These are phyloP conservation scores for Murraya koenigii DNA, from an alignment of 345 rosid species.

Conservation along the genomic window DNA sequence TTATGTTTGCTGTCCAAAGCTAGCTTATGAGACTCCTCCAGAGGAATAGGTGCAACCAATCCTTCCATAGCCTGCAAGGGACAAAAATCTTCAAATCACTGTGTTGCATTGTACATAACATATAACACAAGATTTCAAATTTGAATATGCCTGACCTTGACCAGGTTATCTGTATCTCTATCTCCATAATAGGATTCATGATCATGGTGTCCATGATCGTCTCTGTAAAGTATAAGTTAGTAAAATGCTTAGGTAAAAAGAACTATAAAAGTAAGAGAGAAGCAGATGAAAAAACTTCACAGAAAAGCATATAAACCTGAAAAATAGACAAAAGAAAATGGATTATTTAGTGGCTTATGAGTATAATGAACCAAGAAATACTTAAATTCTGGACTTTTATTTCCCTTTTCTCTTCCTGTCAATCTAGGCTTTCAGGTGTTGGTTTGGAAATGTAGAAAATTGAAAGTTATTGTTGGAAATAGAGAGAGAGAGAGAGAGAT, in stretches of 20 bases:
- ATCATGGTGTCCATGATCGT: slow-evolving; percentile 85
- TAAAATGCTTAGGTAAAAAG: slow-evolving; percentile 9
- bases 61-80: slow-evolving; percentile 65
- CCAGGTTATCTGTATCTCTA: slow-evolving; percentile 93
- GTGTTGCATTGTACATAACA: neutral
- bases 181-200: slow-evolving; percentile 99
- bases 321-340: neutral
- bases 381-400: neutral
- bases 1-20: slow-evolving; percentile 53
- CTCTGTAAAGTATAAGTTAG: slow-evolving; percentile 46
- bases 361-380: neutral
- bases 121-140: neutral
- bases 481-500: neutral
- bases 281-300: neutral
- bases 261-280: neutral
- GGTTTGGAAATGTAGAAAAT: neutral
- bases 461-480: neutral
- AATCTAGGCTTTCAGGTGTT: neutral
- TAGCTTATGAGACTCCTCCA: slow-evolving; percentile 57
- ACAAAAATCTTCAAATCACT: slow-evolving; percentile 16
- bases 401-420: neutral
- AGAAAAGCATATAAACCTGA: neutral
- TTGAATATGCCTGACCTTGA: slow-evolving; percentile 51
- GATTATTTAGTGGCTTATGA: neutral
- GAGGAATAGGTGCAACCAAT: slow-evolving; percentile 61